Conservation (phyloP, 208 protist species). For the Leishmania aethiopica region DNA sequence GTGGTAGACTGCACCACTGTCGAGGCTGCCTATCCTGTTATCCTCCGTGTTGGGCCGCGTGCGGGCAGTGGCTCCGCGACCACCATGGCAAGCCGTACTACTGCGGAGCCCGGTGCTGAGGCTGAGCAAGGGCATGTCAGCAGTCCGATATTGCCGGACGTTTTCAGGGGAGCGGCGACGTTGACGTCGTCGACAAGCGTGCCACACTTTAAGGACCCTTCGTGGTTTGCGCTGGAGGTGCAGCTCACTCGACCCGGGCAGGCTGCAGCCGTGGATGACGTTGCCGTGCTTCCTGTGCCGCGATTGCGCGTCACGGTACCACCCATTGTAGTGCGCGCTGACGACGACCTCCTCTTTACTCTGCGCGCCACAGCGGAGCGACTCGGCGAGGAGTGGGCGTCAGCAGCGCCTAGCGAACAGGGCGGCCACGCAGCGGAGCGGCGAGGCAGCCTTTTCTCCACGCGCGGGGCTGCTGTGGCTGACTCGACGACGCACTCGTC, state of each 20-base stretch:
- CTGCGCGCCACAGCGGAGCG: slow-evolving; percentile 36
- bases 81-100: not conserved
- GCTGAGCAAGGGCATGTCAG: not conserved
- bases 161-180: not conserved
- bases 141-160: not conserved
- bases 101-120: not conserved
- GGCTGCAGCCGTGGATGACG: not conserved
- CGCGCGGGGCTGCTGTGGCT: not conserved
- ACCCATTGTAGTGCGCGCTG: slow-evolving; percentile 44
- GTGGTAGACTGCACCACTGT: slow-evolving; percentile 62
- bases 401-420: not conserved
- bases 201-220: slow-evolving; percentile 22
- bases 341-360: slow-evolving; percentile 63
- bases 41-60: slow-evolving; percentile 25
- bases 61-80: not conserved
- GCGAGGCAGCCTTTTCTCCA: not conserved
- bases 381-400: slow-evolving; percentile 15
- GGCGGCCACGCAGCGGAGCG: not conserved
- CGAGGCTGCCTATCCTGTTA: slow-evolving; percentile 24
- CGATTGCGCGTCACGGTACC: slow-evolving; percentile 39
- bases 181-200: not conserved
- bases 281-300: slow-evolving; percentile 41
- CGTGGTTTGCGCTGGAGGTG: slow-evolving; percentile 29
- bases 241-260: slow-evolving; percentile 8
- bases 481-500: not conserved